Conservation (phyloP, 176 grass and related monocot species). For the Oryza glumipatula region DNA sequence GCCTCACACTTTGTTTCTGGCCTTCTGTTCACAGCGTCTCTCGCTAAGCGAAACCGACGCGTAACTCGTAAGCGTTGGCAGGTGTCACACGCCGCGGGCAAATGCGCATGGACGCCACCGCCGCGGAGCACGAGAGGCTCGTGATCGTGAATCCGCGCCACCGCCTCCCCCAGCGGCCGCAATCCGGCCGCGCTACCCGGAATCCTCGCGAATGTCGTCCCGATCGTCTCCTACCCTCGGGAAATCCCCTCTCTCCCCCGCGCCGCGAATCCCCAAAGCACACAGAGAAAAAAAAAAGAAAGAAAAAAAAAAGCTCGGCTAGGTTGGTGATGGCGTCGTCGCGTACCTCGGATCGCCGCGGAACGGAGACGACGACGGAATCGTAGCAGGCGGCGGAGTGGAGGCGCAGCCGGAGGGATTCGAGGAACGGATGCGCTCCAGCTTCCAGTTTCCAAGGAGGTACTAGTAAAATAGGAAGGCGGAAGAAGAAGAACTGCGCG, state of each 20-base stretch:
- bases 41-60: too few species aligned
- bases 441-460: not conserved
- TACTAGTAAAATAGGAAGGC: not conserved
- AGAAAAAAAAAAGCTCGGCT: too few species aligned
- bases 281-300: too few species aligned
- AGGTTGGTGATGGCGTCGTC: not conserved
- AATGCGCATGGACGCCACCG: not conserved
- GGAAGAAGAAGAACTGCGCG: not conserved
- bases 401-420: not conserved
- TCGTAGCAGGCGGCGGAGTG: not conserved
- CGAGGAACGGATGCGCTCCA: not conserved
- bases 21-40: not conserved
- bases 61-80: not conserved
- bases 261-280: not conserved
- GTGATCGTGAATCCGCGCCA: not conserved
- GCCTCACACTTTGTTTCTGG: not conserved
- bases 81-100: not conserved
- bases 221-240: not conserved
- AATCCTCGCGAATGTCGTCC: not conserved
- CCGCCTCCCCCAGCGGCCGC: not conserved
- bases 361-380: not conserved
- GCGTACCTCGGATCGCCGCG: not conserved
- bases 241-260: not conserved
- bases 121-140: not conserved
- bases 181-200: not conserved